These are phyloP conservation scores for Citrullus amarus DNA, from an alignment of 306 rosid genomes.

Conservation along the genomic window DNA sequence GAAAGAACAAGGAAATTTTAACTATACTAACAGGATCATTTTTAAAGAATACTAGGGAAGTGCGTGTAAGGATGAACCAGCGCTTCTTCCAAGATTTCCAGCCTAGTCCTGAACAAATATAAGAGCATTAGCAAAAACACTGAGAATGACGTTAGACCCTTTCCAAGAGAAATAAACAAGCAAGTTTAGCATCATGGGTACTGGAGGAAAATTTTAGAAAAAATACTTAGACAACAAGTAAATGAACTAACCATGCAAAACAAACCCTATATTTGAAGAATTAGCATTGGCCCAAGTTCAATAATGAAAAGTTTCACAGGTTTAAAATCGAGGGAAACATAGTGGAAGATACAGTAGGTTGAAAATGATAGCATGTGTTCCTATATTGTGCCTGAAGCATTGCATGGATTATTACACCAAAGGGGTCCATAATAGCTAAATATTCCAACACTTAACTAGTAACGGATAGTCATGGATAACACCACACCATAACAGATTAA, in stretches of 20 bases:
- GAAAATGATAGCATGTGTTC: neutral
- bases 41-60: slow-evolving; percentile 92
- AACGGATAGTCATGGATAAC: neutral
- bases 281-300: neutral
- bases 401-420: neutral
- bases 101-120: slow-evolving; percentile 70
- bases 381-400: neutral
- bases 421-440: neutral
- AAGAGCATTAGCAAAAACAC: slow-evolving; percentile 5
- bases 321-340: neutral
- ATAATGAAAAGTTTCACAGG: neutral
- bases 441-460: neutral
- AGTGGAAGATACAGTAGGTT: neutral
- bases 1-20: neutral
- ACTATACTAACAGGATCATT: slow-evolving; percentile 81
- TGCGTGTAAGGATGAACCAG: slow-evolving; percentile 92
- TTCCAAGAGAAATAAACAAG: neutral
- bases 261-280: neutral
- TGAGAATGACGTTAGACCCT: neutral
- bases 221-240: neutral
- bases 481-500: neutral
- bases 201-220: neutral
- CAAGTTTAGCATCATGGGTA: neutral
- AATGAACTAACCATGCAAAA: neutral
- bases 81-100: slow-evolving; percentile 99